Conservation (phyloP, 345 rosid species). For the Eucalyptus camaldulensis region DNA sequence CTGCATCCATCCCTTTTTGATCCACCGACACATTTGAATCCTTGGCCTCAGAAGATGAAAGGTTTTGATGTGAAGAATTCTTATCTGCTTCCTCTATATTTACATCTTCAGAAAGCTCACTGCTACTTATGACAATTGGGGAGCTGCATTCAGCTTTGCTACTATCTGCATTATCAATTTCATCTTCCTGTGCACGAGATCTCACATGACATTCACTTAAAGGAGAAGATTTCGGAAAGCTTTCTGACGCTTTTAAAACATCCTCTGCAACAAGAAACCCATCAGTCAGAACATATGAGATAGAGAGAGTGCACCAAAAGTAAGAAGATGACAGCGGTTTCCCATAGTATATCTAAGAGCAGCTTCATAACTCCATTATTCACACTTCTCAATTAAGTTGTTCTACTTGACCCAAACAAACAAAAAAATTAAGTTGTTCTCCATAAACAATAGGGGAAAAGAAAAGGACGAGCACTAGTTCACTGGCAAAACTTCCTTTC, state of each 20-base stretch:
- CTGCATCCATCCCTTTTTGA: conserved; percentile 14
- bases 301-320: not conserved
- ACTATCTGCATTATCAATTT: conserved; percentile 10
- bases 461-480: not conserved
- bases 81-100: conserved; percentile 15
- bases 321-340: not conserved
- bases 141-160: conserved; percentile 30
- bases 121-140: conserved; percentile 16
- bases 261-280: not conserved
- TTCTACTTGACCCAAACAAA: not conserved
- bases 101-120: conserved; percentile 25
- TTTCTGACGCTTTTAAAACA: not conserved
- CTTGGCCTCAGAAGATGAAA: conserved; percentile 5
- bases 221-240: not conserved
- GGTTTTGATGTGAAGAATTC: conserved; percentile 12
- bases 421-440: not conserved
- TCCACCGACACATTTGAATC: conserved; percentile 2
- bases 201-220: not conserved
- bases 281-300: not conserved
- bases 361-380: not conserved
- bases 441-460: not conserved
- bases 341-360: not conserved
- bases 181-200: conserved; percentile 11
- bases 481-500: not conserved
- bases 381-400: not conserved